Conservation (phyloP, 2,329 filamentous ascomycete genomes). For the Colletotrichum liriopes region DNA sequence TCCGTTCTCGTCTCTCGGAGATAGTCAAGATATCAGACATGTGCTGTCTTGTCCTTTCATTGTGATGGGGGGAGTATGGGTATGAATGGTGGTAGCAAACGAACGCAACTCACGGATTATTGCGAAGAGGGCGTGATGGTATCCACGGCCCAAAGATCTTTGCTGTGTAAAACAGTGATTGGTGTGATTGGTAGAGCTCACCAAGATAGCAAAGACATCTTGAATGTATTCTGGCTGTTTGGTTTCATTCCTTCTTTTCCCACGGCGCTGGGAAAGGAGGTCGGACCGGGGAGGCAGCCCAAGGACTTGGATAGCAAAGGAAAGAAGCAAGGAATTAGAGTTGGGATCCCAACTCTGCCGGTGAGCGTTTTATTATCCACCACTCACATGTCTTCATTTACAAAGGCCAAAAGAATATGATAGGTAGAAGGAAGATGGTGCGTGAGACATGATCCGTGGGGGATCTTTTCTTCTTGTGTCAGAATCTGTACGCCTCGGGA, state of each 20-base stretch:
- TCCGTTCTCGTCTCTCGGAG: not conserved
- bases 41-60: not conserved
- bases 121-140: not conserved
- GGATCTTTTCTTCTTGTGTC: constrained; percentile 21
- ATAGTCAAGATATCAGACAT: not conserved
- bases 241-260: constrained; percentile 14
- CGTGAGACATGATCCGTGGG: constrained; percentile 32
- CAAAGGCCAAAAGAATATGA: not conserved
- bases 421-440: not conserved
- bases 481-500: constrained; percentile 41
- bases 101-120: not conserved
- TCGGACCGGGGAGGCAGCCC: constrained; percentile 37
- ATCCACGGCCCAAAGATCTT: not conserved
- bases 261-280: constrained; percentile 29
- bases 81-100: not conserved
- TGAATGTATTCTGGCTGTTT: not conserved
- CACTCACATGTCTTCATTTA: constrained; percentile 10
- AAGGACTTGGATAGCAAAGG: constrained; percentile 2
- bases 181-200: not conserved
- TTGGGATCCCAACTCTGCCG: too few species aligned
- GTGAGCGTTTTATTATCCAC: not conserved
- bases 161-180: not conserved
- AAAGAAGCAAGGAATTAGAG: not conserved
- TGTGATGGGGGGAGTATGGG: not conserved
- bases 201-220: not conserved